phyloP scores from a whole-genome alignment of 306 rosid genomes.

The Cicer pinnatifidum region DNA sequence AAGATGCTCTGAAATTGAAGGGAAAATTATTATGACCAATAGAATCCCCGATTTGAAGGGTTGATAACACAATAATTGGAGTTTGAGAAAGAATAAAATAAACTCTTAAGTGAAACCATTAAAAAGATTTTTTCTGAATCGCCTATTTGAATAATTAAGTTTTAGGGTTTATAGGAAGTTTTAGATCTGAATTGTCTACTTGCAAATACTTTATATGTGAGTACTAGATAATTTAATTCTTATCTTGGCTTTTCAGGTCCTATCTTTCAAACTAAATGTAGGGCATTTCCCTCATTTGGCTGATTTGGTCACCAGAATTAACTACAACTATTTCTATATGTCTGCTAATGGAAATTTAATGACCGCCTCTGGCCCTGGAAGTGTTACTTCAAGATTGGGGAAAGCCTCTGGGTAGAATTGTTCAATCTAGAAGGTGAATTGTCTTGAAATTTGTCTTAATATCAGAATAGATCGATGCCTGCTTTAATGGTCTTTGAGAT shows the following conservation, averaged over 20 bases:
- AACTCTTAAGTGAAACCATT: not conserved
- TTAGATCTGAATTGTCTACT: constrained; percentile 5
- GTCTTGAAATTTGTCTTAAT: constrained; percentile 14
- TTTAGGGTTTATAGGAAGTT: not conserved
- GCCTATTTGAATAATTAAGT: constrained; percentile 7
- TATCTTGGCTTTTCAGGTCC: constrained; percentile 65
- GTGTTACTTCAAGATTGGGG: constrained; percentile 61
- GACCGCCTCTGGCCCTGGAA: constrained; percentile 70
- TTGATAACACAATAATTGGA: constrained; percentile 25
- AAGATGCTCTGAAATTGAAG: constrained; percentile 14
- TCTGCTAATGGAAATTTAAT: constrained; percentile 81
- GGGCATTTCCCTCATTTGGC: constrained; percentile 98
- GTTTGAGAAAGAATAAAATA: constrained; percentile 11
- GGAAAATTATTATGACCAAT: not conserved
- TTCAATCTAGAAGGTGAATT: constrained; percentile 39
- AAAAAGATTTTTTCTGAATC: not conserved
- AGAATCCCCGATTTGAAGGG: constrained; percentile 7
- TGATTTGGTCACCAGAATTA: constrained; percentile 92
- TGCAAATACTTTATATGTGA: constrained; percentile 1
- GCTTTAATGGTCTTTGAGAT: constrained; percentile 34
- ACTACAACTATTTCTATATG: constrained; percentile 92
- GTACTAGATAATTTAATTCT: constrained; percentile 22
- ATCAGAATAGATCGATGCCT: constrained; percentile 24
- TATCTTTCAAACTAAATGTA: constrained; percentile 90
- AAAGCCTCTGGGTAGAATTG: constrained; percentile 58